phyloP scores from a whole-genome alignment of 345 rosid species.

The Toxicodendron radicans region DNA sequence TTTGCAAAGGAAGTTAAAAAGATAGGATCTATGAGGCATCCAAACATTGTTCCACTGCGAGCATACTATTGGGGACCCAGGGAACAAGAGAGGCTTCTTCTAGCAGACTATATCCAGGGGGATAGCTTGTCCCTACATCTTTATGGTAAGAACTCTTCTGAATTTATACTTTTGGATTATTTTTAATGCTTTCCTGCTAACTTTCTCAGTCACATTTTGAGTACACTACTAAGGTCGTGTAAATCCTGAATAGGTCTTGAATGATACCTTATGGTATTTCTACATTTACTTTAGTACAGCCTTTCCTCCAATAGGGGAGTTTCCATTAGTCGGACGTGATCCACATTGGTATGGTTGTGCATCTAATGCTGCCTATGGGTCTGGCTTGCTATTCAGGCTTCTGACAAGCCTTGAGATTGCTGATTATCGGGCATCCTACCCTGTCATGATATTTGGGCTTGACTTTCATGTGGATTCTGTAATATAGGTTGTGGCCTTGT shows the following conservation, averaged over 20 bases:
- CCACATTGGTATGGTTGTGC: background rate
- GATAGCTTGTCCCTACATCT: constrained; percentile 94
- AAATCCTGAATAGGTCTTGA: background rate
- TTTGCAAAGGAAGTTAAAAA: constrained; percentile 85
- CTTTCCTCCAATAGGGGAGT: background rate
- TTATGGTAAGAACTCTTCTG: constrained; percentile 60
- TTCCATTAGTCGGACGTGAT: background rate
- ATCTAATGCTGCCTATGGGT: background rate
- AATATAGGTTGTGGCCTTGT: no score
- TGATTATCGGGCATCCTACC: background rate
- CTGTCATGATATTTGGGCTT: background rate
- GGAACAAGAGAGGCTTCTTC: constrained; percentile 92
- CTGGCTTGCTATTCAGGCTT: background rate
- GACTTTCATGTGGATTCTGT: background rate
- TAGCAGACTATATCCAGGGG: constrained; percentile 78
- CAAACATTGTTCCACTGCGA: constrained; percentile 70
- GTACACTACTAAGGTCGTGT: background rate
- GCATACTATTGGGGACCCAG: constrained; percentile 98
- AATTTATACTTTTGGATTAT: background rate
- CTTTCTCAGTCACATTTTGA: background rate
- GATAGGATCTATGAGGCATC: constrained; percentile 73
- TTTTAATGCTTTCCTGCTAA: background rate
- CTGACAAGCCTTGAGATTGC: no score
- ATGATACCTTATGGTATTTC: background rate
- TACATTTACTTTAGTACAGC: background rate